Percentiles rank a stretch among this genome's conserved stretches.
Conservation (phyloP, 2,329 filamentous ascomycete species). For the Fusarium burgessii region DNA sequence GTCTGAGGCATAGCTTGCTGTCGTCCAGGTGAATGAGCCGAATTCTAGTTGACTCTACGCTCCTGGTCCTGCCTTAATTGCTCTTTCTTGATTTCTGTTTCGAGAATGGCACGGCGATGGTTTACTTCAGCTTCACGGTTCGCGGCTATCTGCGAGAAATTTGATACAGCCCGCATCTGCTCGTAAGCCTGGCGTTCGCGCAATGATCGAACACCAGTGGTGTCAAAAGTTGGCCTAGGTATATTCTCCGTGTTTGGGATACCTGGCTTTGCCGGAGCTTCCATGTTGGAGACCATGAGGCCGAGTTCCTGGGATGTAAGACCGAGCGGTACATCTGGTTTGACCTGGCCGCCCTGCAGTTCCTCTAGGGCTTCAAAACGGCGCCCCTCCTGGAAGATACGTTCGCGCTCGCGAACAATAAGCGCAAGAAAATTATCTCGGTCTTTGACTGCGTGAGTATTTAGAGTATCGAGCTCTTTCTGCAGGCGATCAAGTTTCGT, state of each 20-base stretch:
- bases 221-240: conserved; percentile 34
- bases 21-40: conserved; percentile 7
- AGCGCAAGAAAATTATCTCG: conserved; percentile 49
- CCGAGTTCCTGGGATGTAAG: conserved; percentile 25
- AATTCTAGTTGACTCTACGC: conserved; percentile 34
- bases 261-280: conserved; percentile 25
- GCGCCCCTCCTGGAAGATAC: conserved; percentile 43
- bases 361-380: conserved; percentile 30
- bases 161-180: conserved; percentile 37
- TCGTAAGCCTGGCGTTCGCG: conserved; percentile 40
- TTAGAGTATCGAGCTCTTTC: conserved; percentile 37
- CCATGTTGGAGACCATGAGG: conserved; percentile 50
- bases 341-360: background rate
- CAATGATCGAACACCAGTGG: conserved; percentile 21
- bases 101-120: conserved; percentile 22
- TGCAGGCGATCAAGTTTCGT: conserved; percentile 36
- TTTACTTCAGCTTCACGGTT: conserved; percentile 44
- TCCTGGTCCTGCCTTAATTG: conserved; percentile 26
- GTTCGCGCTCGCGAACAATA: conserved; percentile 49
- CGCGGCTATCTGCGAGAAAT: conserved; percentile 37
- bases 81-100: conserved; percentile 43
- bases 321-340: conserved; percentile 8
- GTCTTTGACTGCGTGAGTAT: conserved; percentile 46
- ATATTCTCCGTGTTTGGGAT: conserved; percentile 23
- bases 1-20: background rate